Conservation (phyloP, 257 asterid species). For the Eustoma russellianum region DNA sequence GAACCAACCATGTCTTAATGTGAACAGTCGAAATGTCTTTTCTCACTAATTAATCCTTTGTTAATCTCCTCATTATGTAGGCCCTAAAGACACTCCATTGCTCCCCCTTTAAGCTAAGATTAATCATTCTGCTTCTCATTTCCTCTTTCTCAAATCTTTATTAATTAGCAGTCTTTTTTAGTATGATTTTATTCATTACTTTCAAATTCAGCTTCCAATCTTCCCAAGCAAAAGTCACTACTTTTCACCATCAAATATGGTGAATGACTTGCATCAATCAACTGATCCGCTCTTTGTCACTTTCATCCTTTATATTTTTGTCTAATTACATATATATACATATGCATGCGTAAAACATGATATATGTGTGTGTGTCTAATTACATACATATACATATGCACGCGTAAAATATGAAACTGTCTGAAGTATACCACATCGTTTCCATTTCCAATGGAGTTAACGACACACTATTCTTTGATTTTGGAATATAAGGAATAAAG, state of each 20-base stretch:
- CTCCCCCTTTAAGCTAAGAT: constrained; percentile 68
- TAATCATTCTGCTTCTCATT: constrained; percentile 38
- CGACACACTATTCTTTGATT: no score
- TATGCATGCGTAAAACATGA: not conserved
- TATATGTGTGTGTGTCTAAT: no score
- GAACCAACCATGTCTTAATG: constrained; percentile 14
- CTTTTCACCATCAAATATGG: constrained; percentile 53
- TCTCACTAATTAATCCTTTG: constrained; percentile 16
- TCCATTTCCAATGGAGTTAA: no score
- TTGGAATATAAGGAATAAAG: no score
- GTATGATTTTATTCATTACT: constrained; percentile 61
- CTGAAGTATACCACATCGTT: not conserved
- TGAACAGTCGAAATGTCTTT: constrained; percentile 17
- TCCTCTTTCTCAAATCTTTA: constrained; percentile 1
- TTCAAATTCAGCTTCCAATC: constrained; percentile 63
- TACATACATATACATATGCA: not conserved
- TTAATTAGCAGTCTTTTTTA: constrained; percentile 26
- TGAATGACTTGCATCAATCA: constrained; percentile 57
- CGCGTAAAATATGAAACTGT: constrained; percentile 13
- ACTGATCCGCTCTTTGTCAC: constrained; percentile 17
- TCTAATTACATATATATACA: not conserved
- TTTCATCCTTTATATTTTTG: constrained; percentile 5
- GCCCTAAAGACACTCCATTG: constrained; percentile 23
- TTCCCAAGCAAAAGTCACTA: constrained; percentile 39
- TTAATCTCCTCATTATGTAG: constrained; percentile 15